These are phyloP conservation scores for Penicillium manginii DNA, from an alignment of 495 filamentous ascomycete species.

Conservation along the genomic window DNA sequence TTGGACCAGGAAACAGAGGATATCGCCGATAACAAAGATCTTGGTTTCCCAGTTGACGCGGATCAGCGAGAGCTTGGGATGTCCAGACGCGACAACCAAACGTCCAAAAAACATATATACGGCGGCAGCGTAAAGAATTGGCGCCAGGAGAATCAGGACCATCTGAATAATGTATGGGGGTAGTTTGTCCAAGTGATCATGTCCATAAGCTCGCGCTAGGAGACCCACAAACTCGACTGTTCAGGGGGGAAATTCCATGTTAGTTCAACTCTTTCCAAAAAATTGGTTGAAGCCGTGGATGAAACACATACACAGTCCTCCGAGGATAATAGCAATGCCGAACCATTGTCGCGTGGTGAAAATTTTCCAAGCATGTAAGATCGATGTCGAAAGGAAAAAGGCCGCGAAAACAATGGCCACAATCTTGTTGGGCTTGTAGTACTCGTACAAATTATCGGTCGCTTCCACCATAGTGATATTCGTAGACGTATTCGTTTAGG, in stretches of 20 bases:
- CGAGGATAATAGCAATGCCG: conserved; percentile 9
- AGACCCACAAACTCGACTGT: conserved; percentile 15
- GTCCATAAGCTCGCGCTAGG: conserved; percentile 1
- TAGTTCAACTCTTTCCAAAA: background rate
- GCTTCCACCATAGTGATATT: conserved; percentile 10
- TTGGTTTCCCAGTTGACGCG: conserved; percentile 54
- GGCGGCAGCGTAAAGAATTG: conserved; percentile 56
- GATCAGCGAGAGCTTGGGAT: conserved; percentile 15
- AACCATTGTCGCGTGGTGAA: conserved; percentile 13
- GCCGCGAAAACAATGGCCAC: conserved; percentile 9
- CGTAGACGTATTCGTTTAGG: background rate
- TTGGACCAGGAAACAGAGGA: conserved; percentile 64
- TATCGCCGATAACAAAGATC: conserved; percentile 64
- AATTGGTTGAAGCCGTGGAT: background rate
- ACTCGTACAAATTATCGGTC: conserved; percentile 9
- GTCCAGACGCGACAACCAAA: conserved; percentile 57
- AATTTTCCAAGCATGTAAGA: conserved; percentile 8
- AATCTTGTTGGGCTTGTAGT: conserved; percentile 5
- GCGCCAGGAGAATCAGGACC: conserved; percentile 13
- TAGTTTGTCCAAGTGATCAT: background rate
- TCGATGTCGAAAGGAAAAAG: background rate
- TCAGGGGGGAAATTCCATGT: background rate
- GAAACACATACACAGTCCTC: conserved; percentile 9
- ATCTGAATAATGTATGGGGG: conserved; percentile 13
- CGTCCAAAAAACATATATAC: conserved; percentile 68